These are phyloP conservation scores for Lunularia cruciata DNA, from an alignment of 225 moss, liverwort and hornwort species.

Conservation along the genomic window DNA sequence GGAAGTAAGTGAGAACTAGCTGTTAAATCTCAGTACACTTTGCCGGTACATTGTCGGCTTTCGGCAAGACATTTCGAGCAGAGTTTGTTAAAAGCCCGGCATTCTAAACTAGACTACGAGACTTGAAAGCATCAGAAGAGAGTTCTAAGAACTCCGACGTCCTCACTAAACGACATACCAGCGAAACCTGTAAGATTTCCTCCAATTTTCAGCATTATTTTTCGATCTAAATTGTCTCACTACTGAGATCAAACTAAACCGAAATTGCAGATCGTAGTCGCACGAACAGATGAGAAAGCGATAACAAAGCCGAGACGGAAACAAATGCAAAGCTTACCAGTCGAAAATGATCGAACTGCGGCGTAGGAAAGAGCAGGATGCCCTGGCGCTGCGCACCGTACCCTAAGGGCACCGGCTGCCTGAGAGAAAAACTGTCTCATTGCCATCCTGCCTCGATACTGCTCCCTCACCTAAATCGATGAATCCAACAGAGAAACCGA, in stretches of 20 bases:
- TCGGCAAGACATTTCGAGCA: no score
- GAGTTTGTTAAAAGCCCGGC: no score
- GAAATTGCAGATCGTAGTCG: neutral
- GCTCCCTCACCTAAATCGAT: no score
- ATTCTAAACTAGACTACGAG: no score
- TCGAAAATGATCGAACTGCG: constrained; percentile 33
- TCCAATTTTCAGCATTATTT: neutral
- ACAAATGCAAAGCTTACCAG: constrained; percentile 22
- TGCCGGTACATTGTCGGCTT: no score
- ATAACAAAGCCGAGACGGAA: neutral
- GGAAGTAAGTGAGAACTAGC: no score
- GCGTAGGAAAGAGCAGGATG: constrained; percentile 27
- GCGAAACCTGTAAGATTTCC: neutral
- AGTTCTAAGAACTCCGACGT: no score
- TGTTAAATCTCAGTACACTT: no score
- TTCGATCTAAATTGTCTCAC: neutral
- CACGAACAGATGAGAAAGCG: neutral
- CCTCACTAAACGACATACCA: neutral
- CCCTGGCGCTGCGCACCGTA: constrained; percentile 33
- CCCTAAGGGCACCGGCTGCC: constrained; percentile 36
- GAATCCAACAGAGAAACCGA: no score
- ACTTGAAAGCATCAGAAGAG: no score
- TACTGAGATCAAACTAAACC: neutral
- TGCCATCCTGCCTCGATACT: no score
- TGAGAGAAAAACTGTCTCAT: constrained; percentile 36